These are phyloP conservation scores for Yamadazyma atlantica DNA, from an alignment of 1,139 yeast genomes.

Conservation along the genomic window DNA sequence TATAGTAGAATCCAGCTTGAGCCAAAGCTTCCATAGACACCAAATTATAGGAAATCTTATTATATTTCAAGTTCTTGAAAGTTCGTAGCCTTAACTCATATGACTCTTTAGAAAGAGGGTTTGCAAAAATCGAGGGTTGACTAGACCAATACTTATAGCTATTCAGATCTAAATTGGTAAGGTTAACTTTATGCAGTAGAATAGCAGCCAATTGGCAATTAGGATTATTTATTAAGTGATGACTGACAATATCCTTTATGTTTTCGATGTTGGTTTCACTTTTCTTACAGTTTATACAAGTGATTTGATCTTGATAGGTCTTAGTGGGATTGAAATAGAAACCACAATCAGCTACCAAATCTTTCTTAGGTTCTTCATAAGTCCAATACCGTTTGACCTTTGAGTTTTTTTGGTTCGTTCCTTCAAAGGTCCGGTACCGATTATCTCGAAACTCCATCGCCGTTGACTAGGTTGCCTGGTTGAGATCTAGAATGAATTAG, in stretches of 20 bases:
- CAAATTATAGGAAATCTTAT: constrained; percentile 33
- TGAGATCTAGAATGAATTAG: neutral
- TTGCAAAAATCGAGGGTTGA: constrained; percentile 21
- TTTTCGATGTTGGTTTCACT: constrained; percentile 39
- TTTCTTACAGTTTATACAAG: constrained; percentile 62
- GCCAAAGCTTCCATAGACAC: constrained; percentile 46
- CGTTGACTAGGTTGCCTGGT: no score
- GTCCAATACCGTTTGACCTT: constrained; percentile 18
- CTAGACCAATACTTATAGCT: constrained; percentile 19
- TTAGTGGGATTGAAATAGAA: constrained; percentile 65
- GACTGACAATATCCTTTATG: constrained; percentile 31
- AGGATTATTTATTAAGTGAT: constrained; percentile 49
- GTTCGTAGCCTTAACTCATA: constrained; percentile 48
- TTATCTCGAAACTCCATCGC: constrained; percentile 20
- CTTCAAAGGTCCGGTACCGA: constrained; percentile 17
- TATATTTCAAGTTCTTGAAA: constrained; percentile 56
- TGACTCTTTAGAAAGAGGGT: constrained; percentile 32
- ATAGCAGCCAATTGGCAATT: constrained; percentile 47
- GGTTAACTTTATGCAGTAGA: constrained; percentile 19
- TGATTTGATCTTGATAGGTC: constrained; percentile 43
- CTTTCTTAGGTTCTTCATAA: constrained; percentile 15
- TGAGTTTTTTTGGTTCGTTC: constrained; percentile 11
- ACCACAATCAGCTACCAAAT: constrained; percentile 55
- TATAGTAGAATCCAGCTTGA: constrained; percentile 54
- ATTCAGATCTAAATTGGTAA: constrained; percentile 8